Evolutionary conservation across 495 filamentous ascomycete genomes (phyloP).

Genomic region (Aspergillus wentii): DNA sequence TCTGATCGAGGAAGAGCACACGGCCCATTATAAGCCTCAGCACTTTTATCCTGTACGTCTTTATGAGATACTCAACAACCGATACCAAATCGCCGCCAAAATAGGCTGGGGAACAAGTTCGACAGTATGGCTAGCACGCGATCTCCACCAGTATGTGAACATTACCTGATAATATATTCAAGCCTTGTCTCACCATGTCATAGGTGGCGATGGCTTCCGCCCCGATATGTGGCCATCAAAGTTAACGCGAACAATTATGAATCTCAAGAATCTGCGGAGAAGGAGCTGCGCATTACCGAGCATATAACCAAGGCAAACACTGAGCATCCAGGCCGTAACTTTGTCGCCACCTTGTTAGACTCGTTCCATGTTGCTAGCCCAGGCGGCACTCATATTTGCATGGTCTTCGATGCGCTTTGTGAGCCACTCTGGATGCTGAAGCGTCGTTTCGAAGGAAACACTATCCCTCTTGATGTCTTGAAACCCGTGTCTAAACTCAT

Average conservation of each 20-base stretch:
- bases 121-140: slow-evolving; percentile 44
- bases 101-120: slow-evolving; percentile 41
- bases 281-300: slow-evolving; percentile 21
- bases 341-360: slow-evolving; percentile 23
- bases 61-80: slow-evolving; percentile 31
- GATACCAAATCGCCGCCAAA: slow-evolving; percentile 39
- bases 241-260: slow-evolving; percentile 16
- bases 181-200: no score
- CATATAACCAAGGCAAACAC: slow-evolving; percentile 16
- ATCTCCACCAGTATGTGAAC: slow-evolving; percentile 26
- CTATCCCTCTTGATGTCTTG: slow-evolving; percentile 18
- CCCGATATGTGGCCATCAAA: slow-evolving; percentile 23
- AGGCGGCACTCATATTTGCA: slow-evolving; percentile 19
- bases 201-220: slow-evolving; percentile 21
- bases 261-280: slow-evolving; percentile 15
- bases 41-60: slow-evolving; percentile 39
- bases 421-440: slow-evolving; percentile 26
- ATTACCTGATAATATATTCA: slow-evolving; percentile 4
- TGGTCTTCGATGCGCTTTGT: slow-evolving; percentile 28
- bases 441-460: slow-evolving; percentile 16
- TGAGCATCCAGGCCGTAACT: slow-evolving; percentile 19
- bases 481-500: slow-evolving; percentile 24
- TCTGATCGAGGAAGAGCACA: slow-evolving; percentile 30
- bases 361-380: slow-evolving; percentile 24
- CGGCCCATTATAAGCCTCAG: slow-evolving; percentile 26